These are phyloP conservation scores for Coemansia sp. DNA, from an alignment of 192 early-diverging fungal species.

Conservation along the genomic window DNA sequence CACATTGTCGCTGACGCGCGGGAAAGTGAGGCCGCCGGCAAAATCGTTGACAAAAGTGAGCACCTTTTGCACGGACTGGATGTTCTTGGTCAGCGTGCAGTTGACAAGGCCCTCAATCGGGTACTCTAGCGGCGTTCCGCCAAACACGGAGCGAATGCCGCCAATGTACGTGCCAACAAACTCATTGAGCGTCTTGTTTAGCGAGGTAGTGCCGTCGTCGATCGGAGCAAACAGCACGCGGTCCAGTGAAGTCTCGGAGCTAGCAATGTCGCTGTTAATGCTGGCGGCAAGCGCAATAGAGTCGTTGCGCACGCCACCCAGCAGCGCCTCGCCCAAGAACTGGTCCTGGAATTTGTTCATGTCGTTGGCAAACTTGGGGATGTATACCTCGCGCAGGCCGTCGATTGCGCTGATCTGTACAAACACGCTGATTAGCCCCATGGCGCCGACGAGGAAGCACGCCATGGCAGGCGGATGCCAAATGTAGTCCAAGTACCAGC, in stretches of 20 bases:
- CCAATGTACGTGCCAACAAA: conserved; percentile 38
- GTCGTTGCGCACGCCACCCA: conserved; percentile 32
- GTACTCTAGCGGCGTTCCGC: conserved; percentile 28
- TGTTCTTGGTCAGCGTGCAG: conserved; percentile 53
- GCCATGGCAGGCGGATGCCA: conserved; percentile 48
- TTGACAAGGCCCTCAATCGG: conserved; percentile 54
- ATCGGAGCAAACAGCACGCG: conserved; percentile 45
- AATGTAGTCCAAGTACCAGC: conserved; percentile 54
- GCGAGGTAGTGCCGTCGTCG: conserved; percentile 19
- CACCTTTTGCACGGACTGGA: conserved; percentile 36
- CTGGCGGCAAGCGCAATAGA: conserved; percentile 27
- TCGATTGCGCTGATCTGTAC: conserved; percentile 43
- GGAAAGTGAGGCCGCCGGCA: conserved; percentile 31
- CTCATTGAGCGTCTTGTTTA: conserved; percentile 48
- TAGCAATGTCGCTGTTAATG: conserved; percentile 33
- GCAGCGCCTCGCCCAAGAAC: conserved; percentile 16
- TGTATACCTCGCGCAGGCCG: conserved; percentile 29
- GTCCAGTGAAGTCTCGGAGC: conserved; percentile 23
- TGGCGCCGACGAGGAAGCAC: conserved; percentile 41
- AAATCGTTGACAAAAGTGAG: conserved; percentile 43
- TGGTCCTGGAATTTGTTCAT: conserved; percentile 35
- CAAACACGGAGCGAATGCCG: conserved; percentile 40
- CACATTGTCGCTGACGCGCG: conserved; percentile 27
- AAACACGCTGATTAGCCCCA: conserved; percentile 30
- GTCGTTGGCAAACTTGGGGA: conserved; percentile 24